Evolutionary conservation across 352 stramenopile genomes (phyloP).

Genomic region (Globisporangium orthogonon): DNA sequence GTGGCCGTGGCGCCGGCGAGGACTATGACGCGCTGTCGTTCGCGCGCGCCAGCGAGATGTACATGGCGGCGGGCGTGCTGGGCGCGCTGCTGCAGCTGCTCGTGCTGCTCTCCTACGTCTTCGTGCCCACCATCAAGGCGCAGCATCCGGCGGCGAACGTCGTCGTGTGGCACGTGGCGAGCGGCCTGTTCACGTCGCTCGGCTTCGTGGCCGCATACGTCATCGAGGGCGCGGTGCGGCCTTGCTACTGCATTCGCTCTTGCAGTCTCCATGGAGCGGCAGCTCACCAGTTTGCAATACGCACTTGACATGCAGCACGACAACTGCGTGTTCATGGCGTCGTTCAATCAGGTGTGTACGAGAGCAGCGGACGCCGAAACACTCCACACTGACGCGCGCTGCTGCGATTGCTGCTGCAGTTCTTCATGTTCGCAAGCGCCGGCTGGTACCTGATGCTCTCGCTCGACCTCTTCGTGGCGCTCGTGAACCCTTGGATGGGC

Average conservation of each 20-base stretch:
- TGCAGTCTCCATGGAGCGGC: neutral
- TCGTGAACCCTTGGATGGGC: constrained; percentile 86
- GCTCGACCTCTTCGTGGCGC: constrained; percentile 74
- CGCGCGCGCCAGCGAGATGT: constrained; percentile 41
- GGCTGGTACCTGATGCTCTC: constrained; percentile 84
- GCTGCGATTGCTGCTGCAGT: constrained; percentile 20
- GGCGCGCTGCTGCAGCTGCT: constrained; percentile 54
- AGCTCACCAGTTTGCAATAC: neutral
- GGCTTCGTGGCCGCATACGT: constrained; percentile 59
- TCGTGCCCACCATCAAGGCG: constrained; percentile 68
- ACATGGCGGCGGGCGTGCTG: constrained; percentile 51
- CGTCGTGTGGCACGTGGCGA: constrained; percentile 75
- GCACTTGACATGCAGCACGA: constrained; percentile 1
- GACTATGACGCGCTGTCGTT: constrained; percentile 58
- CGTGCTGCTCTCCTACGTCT: constrained; percentile 61
- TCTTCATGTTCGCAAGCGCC: constrained; percentile 63
- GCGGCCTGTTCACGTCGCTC: constrained; percentile 46
- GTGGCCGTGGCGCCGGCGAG: constrained; percentile 15
- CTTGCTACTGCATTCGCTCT: neutral
- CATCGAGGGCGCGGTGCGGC: constrained; percentile 23
- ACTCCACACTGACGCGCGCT: neutral
- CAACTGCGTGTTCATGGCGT: constrained; percentile 47
- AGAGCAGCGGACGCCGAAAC: neutral
- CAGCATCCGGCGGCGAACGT: constrained; percentile 73
- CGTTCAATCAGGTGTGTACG: constrained; percentile 62